Percentiles rank a stretch among this genome's conserved stretches.
Evolutionary conservation across 768 basidiomycete species (phyloP).

Genomic region (Trametes cubensis): DNA sequence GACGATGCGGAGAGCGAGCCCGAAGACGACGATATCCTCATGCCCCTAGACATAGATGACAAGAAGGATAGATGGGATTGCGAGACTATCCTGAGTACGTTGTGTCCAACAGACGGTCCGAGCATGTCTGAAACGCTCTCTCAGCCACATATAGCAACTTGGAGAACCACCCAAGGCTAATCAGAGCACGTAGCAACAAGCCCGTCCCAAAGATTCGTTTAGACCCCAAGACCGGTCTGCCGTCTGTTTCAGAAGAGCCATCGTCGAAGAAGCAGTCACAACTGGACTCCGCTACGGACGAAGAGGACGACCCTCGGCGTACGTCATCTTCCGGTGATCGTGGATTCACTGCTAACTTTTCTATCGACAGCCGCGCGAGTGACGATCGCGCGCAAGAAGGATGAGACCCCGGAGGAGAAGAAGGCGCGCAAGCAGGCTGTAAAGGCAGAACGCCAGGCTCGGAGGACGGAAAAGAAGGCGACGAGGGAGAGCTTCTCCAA

Average conservation of each 20-base stretch:
- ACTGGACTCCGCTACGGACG: conserved; percentile 30
- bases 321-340: conserved; percentile 9
- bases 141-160: conserved; percentile 95
- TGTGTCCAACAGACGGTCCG: not conserved
- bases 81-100: conserved; percentile 89
- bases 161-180: conserved; percentile 93
- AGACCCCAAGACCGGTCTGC: conserved; percentile 79
- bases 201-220: conserved; percentile 66
- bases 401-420: conserved; percentile 78
- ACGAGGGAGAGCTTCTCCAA: conserved; percentile 63
- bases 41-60: conserved; percentile 47
- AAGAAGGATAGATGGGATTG: conserved; percentile 91
- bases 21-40: conserved; percentile 48
- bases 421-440: conserved; percentile 70
- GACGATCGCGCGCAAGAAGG: conserved; percentile 69
- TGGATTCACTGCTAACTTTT: not conserved
- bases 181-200: conserved; percentile 63
- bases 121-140: not conserved
- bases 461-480: conserved; percentile 68
- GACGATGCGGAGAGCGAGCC: conserved; percentile 49
- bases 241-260: conserved; percentile 47
- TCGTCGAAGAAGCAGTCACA: conserved; percentile 10
- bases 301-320: conserved; percentile 30
- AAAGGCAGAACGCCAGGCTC: conserved; percentile 64
- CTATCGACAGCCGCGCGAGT: conserved; percentile 35